These are phyloP conservation scores for Pyricularia sp. DNA, from an alignment of 2,329 filamentous ascomycete genomes.

Conservation along the genomic window DNA sequence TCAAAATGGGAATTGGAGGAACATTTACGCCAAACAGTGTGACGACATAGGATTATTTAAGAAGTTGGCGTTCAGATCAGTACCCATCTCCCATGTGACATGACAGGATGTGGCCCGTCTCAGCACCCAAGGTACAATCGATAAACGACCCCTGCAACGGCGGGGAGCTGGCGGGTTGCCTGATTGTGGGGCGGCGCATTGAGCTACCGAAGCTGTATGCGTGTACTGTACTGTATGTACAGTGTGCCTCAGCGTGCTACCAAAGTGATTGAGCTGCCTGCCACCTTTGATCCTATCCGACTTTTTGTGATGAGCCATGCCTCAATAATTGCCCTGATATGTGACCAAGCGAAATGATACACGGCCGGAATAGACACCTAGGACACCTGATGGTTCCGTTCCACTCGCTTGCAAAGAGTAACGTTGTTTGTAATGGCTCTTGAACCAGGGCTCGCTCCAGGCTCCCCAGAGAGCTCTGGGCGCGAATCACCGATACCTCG, in stretches of 20 bases:
- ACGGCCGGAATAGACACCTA: background rate
- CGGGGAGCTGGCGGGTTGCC: background rate
- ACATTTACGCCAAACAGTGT: background rate
- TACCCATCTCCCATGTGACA: background rate
- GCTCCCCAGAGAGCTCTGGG: slow-evolving; percentile 74
- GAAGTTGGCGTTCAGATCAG: background rate
- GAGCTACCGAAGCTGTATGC: background rate
- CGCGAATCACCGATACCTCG: slow-evolving; percentile 62
- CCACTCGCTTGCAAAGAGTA: slow-evolving; percentile 1
- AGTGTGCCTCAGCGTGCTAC: background rate
- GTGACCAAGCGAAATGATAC: background rate
- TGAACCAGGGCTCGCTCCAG: slow-evolving; percentile 46
- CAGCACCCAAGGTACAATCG: background rate
- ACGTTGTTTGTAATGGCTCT: slow-evolving; percentile 40
- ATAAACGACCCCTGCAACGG: background rate
- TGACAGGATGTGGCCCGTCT: background rate
- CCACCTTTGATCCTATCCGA: background rate
- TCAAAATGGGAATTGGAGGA: background rate
- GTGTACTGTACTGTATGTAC: background rate
- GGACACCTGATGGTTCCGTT: background rate
- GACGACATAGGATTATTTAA: background rate
- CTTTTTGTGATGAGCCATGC: background rate
- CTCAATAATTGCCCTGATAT: background rate
- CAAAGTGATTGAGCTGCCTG: background rate
- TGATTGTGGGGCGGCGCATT: background rate